These are phyloP conservation scores for Candida namnaoensis DNA, from an alignment of 805 yeast species.

Conservation along the genomic window DNA sequence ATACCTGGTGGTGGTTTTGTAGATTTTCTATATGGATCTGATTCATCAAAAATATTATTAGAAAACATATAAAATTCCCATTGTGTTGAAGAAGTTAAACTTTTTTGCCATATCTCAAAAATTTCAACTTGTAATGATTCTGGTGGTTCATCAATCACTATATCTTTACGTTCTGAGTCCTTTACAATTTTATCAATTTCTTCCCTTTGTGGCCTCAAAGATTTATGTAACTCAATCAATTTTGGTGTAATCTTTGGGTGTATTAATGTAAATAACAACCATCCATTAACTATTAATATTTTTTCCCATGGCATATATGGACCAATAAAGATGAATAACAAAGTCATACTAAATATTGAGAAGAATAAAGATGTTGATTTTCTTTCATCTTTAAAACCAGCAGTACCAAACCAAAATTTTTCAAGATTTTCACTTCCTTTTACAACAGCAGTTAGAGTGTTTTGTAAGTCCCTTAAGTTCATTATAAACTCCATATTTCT, in stretches of 20 bases:
- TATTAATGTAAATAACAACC: constrained; percentile 41
- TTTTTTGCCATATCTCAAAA: constrained; percentile 65
- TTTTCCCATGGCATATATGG: constrained; percentile 58
- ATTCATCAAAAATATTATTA: constrained; percentile 40
- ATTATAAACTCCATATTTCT: constrained; percentile 33
- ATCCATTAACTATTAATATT: constrained; percentile 46
- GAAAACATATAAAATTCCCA: constrained; percentile 62
- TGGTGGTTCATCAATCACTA: constrained; percentile 65
- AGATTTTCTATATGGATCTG: constrained; percentile 34
- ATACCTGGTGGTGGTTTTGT: constrained; percentile 63
- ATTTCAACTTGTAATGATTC: constrained; percentile 59
- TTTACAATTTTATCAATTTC: constrained; percentile 23
- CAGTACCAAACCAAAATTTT: constrained; percentile 47
- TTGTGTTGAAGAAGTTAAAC: constrained; percentile 39
- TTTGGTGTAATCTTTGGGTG: constrained; percentile 48
- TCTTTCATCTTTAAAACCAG: constrained; percentile 65
- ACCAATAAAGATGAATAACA: constrained; percentile 32
- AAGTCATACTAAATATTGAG: constrained; percentile 26
- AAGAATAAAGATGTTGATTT: constrained; percentile 54
- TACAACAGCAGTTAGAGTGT: constrained; percentile 47
- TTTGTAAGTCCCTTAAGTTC: constrained; percentile 70
- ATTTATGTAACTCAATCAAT: constrained; percentile 13
- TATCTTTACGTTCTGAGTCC: constrained; percentile 33
- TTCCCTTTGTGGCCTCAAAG: constrained; percentile 17
- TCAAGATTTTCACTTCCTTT: constrained; percentile 42